Base-by-base conservation (phyloP, 306 rosid species). In the Vicia villosa region DNA sequence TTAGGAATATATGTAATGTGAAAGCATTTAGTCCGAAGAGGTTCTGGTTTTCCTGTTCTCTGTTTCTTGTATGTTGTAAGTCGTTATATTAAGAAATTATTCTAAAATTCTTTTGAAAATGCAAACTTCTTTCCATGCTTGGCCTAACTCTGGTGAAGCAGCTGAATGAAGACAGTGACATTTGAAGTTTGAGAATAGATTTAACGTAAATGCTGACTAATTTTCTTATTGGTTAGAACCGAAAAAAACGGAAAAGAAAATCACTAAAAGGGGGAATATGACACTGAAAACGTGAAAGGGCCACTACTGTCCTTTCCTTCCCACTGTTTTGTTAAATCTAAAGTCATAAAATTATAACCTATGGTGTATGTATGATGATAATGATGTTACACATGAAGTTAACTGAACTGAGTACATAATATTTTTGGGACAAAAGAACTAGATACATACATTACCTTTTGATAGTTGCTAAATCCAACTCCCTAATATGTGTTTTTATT, bases 41-140 rank as follows among this genome's bases (percentile, higher is more conserved):
- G 22, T 63, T 77, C 51, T 24, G 5, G 67, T 43, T 34, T 57
- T 68, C 47, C 22, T 55, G 63, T 55, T 61, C 54, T 57, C 63
- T 32, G 51, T 10, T 22, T 70, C 49, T 74, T 49, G 14, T 60
- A n/a, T 71, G 42, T 36, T 54, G 66, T 21, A 55, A 54, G 13
- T 8, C 19, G 56, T 19, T 15, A 16, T 58, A 32, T 8, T 50
- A 55, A 43, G 24, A 63, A 55, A n/a, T 37, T 43, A 7, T 72
- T 55, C 28, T 60, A 64, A 52, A 55, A 26, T 14, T 15, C 73
- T 26, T 40, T 16, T 43, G 40, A 38, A 77, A 61, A 40, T 75
- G 38, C 15, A 42, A 47, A 58, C 63, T 47, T 32, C 17, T 21
- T 67, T 46, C 14, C 45, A 34, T 57, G 20, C 30, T 66, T 74